Percentiles rank a stretch among this genome's conserved stretches.
phyloP scores from a whole-genome alignment of 2,329 filamentous ascomycete genomes.

The Teratosphaeria destructans region DNA sequence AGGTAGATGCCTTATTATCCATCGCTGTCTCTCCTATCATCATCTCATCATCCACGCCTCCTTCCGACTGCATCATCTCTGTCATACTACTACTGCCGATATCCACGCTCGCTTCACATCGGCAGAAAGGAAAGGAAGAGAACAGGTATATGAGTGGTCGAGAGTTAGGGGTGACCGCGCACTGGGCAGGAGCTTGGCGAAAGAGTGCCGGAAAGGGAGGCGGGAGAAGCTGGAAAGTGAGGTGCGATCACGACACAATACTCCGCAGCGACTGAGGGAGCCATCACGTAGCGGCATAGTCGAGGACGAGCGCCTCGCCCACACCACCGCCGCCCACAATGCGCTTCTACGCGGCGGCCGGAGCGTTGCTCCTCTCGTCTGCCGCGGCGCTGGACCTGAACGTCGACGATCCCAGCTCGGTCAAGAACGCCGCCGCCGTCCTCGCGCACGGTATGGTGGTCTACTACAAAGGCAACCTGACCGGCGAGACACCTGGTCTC shows the following conservation, averaged over 20 bases:
- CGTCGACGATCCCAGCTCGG: slow-evolving; percentile 23
- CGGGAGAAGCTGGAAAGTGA: neutral
- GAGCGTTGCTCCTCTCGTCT: slow-evolving; percentile 1
- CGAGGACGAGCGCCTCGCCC: neutral
- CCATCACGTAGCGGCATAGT: neutral
- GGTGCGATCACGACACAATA: neutral
- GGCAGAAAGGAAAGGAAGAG: neutral
- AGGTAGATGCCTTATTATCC: too few relatives aligned
- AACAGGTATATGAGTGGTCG: neutral
- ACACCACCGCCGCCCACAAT: neutral
- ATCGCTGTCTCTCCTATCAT: neutral
- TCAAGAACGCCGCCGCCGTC: slow-evolving; percentile 33
- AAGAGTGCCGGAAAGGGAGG: neutral
- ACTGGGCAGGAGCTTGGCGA: neutral
- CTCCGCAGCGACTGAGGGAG: neutral
- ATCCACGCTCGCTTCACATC: neutral
- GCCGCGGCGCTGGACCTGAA: slow-evolving; percentile 15
- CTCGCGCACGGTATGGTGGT: slow-evolving; percentile 41
- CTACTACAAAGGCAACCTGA: slow-evolving; percentile 43
- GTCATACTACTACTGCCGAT: neutral
- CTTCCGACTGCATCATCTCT: neutral
- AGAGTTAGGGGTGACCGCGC: neutral
- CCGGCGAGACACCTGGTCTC: slow-evolving; percentile 41
- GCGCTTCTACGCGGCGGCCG: neutral
- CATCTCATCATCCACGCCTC: neutral